Evolutionary conservation across 1,284 basidiomycete species (phyloP), one percentile per base, ranked within the genome.

Genomic region (Rhizoctonia solani): DNA sequence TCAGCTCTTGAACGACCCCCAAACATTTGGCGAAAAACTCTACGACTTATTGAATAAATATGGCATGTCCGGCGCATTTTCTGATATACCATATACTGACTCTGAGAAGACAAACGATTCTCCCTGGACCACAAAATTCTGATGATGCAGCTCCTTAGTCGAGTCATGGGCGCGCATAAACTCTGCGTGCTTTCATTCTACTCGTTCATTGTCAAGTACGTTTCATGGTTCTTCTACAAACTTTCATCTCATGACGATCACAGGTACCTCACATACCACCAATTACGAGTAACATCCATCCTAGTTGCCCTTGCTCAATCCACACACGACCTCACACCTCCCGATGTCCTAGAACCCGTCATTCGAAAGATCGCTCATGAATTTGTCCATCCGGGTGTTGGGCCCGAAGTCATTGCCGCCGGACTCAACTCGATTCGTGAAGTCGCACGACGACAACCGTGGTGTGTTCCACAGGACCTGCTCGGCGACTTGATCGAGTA

Each of bases 371-470:
- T 99, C 63, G 93, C 95, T 0, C 88, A 92, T 73, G 94, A 98
- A 74, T 99, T 99, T 73, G 92, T 99, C 1, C 96, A 99, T 77
- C 96, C 96, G 0, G 97, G 97, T 69, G 97, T 99, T 3, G 93
- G 93, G 2, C 85, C 88, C 70, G 95, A 99, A 77, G 95, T 99
- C 73, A 92, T 98, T 67, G 89, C 95, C 0, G 97, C 96, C 0
- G 97, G 97, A 39, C 81, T 99, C 73, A 99, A 99, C 76, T 86
- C 93, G 21, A 93, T 99, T 52, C 84, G 95, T 41, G 96, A 99
- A 77, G 88, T 99, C 27, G 98, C 93, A 75, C 79, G 90, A 42
- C 79, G 96, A 34, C 97, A 99, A 76, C 94, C 96, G 4, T 96
- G 94, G 93, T 88, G 90, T 63, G 98, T 99, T 90, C 91, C 93